Conservation (phyloP, 441 rosid species). For the Populus tomentosa region DNA sequence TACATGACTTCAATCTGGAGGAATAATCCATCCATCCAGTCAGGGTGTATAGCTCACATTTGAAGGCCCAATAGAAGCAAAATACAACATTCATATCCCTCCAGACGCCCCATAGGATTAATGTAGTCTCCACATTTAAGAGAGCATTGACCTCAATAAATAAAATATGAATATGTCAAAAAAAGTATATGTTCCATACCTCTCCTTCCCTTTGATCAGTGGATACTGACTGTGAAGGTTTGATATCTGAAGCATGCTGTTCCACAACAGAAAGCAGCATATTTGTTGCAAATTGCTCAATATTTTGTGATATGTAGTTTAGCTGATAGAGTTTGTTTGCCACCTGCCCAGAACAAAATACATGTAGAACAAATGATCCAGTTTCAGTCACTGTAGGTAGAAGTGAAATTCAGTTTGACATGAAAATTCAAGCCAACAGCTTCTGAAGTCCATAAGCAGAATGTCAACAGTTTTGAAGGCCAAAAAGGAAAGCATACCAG, state of each 20-base stretch:
- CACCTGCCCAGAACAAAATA: conserved; percentile 56
- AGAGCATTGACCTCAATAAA: background rate
- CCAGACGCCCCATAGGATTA: background rate
- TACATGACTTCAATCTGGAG: background rate
- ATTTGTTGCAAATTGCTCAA: conserved; percentile 88
- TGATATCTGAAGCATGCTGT: conserved; percentile 38
- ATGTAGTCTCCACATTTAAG: background rate
- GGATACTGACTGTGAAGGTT: conserved; percentile 42
- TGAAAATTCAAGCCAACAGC: conserved; percentile 4
- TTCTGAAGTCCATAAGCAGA: background rate
- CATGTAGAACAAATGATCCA: conserved; percentile 5
- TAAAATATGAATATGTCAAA: background rate
- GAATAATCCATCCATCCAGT: background rate
- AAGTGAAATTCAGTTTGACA: background rate
- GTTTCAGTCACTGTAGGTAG: background rate
- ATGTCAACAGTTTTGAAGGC: background rate
- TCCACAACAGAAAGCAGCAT: conserved; percentile 75
- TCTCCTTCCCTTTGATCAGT: conserved; percentile 55
- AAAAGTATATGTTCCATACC: conserved; percentile 35
- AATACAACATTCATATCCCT: background rate
- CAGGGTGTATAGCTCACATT: background rate
- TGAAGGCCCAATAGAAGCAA: background rate
- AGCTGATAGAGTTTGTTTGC: conserved; percentile 95
- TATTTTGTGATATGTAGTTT: conserved; percentile 60
- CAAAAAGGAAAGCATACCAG: conserved; percentile 53